Evolutionary conservation across 2,329 filamentous ascomycete species (phyloP), one percentile per base, ranked within the genome.

Genomic region (Penicillium sp.): DNA sequence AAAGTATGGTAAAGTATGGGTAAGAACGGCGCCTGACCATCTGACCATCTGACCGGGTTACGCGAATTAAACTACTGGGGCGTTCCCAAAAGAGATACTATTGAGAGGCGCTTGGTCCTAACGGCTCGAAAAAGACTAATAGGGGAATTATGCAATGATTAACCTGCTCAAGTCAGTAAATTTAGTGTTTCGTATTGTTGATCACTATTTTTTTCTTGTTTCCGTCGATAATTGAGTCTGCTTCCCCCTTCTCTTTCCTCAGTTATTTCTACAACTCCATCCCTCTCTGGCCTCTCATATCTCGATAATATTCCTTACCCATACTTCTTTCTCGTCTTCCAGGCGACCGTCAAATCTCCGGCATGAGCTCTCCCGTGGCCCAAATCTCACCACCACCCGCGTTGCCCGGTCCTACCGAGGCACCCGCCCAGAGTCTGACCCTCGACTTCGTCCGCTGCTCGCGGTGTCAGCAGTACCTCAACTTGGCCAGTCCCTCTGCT

Each of bases 401-500:
- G 57, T 64, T 27, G 46, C 63, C 66, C 35, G 64, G 58, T 53
- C 62, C 70, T 7, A 56, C 72, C 19, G 60, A 67, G 18, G 61
- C 70, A 5, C 60, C 66, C 18, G 56, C 70, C 6, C 51, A 64
- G 14, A 31, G 31, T 10, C 27, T 54, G 22, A 64, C 63, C 36
- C 69, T 79, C 54, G 77, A 79, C 52, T 75, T 79, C 47, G 77
- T 80, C 54, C 78, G 79, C 53, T 82, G 79, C 65, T 81, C 78
- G 14, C 69, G 79, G 22, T 82, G 79, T 65, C 78, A 81, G 67
- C 75, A 78, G 59, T 78, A 77, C 7, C 70, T 82, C 65, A 79
- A 73, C 52, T 67, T 80, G n/a, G 73, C 76, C 27, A 69, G 70
- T 40, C 66, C 71, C 7, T 73, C 75, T 10, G 27, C 49, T 7